A percentile compares a stretch with the other conserved stretches of the same genome.
phyloP scores from a whole-genome alignment of 2,329 filamentous ascomycete genomes.

The Xylaria multiplex region DNA sequence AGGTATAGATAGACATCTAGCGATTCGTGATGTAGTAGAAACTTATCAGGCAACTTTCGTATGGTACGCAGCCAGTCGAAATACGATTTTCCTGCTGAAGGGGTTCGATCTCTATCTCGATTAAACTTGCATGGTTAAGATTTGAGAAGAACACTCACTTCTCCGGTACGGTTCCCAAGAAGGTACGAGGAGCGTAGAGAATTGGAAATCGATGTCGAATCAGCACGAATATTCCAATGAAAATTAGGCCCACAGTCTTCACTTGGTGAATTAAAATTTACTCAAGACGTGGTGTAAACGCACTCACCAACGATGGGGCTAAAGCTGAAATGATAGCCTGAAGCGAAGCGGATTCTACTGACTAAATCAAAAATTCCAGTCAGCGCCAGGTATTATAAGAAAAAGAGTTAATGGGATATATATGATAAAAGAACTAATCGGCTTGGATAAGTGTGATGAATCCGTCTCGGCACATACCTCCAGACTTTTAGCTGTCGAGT shows the following conservation, averaged over 20 bases:
- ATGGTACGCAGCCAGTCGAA: conserved; percentile 46
- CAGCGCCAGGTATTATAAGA: neutral
- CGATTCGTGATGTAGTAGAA: conserved; percentile 85
- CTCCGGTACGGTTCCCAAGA: conserved; percentile 45
- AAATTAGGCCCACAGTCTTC: conserved; percentile 43
- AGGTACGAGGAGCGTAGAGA: conserved; percentile 47
- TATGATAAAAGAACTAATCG: neutral
- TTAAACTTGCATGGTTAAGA: conserved; percentile 25
- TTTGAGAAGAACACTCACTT: conserved; percentile 38
- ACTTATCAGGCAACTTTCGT: conserved; percentile 72
- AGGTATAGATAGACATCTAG: conserved; percentile 90
- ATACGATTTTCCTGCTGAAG: conserved; percentile 39
- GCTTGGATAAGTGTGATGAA: neutral
- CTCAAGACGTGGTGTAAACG: neutral
- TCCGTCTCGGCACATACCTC: conserved; percentile 22
- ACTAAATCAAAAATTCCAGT: conserved; percentile 36
- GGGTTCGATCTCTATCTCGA: conserved; percentile 44
- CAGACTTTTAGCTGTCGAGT: conserved; percentile 14
- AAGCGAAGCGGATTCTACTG: conserved; percentile 46
- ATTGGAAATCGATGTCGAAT: conserved; percentile 44
- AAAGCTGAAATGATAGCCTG: conserved; percentile 46
- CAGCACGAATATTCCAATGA: conserved; percentile 46
- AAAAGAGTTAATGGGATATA: neutral
- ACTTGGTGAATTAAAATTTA: conserved; percentile 31
- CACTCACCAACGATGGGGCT: conserved; percentile 47